These are phyloP conservation scores for Trypanosoma avium DNA, from an alignment of 208 protist species.

Conservation along the genomic window DNA sequence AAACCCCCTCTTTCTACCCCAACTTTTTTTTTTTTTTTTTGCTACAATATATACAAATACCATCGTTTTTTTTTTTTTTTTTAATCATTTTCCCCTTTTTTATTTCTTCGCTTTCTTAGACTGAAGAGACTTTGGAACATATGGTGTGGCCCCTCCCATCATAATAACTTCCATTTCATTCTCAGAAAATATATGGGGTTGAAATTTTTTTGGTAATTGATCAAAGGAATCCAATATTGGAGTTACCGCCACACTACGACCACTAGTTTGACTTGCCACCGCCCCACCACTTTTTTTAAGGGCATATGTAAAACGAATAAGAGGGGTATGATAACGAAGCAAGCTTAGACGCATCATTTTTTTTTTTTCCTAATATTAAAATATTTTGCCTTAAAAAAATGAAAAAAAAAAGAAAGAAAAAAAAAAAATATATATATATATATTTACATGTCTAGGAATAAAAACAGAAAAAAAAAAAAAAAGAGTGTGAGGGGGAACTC, in stretches of 20 bases:
- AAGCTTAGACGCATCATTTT: constrained; percentile 37
- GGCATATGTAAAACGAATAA: constrained; percentile 79
- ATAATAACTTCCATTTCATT: constrained; percentile 73
- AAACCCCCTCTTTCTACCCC: too few species aligned
- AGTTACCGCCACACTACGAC: constrained; percentile 1
- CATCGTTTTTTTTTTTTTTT: background rate
- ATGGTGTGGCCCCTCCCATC: constrained; percentile 78
- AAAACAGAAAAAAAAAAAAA: too few species aligned
- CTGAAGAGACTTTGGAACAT: constrained; percentile 70
- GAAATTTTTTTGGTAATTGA: constrained; percentile 60
- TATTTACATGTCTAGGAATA: constrained; percentile 1
- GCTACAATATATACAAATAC: background rate
- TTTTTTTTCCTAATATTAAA: background rate
- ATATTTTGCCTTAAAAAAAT: too few species aligned
- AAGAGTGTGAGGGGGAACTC: too few species aligned
- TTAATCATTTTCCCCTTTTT: background rate
- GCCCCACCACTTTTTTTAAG: constrained; percentile 48
- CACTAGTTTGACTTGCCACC: background rate
- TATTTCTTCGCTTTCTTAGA: constrained; percentile 64
- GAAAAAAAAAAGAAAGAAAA: too few species aligned
- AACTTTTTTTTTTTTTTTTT: too few species aligned
- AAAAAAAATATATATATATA: constrained; percentile 5
- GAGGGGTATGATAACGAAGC: constrained; percentile 38
- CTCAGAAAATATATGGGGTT: constrained; percentile 58
- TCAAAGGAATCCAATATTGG: constrained; percentile 51